Base-by-base conservation (phyloP, 169 alveolate genomes). In the Perkinsus marinus region DNA sequence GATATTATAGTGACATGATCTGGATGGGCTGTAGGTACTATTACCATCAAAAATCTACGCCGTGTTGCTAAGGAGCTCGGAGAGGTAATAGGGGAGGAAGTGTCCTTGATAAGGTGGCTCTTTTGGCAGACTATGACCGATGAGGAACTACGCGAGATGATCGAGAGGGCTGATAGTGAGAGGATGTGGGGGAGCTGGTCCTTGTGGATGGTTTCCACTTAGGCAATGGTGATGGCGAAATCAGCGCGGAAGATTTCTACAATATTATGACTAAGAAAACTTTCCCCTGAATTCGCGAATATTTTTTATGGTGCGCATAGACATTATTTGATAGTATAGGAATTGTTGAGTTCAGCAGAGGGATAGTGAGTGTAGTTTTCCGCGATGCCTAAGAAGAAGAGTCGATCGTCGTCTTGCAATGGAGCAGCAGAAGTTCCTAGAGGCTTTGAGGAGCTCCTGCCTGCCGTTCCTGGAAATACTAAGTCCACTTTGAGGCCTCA, bases 51-150 rank as follows among this genome's bases (percentile, higher is more conserved):
- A 94, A 97, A 98, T 93, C 96, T 99, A 47, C 98, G 98, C 95
- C 96, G 99, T 95, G 99, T 98, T n/a, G 99, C 99, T 17, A 97
- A 97, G 93, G 99, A 98, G 94, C 97, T 98, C 46, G 99, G 99
- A 30, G 99, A 98, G 79, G 79, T 57, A 57, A 16, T 2, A 2
- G 9, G 26, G 79, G 79, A 2, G 5, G 79, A 30, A 30, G 22
- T 16, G 22, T 6, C 22, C 37, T 13, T 16, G 22, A 0, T 16
- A 16, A 26, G 7, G 37, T 16, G 22, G 7, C 34, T 2, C 79
- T 57, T 13, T 7, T 57, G 46, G 7, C 79, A 57, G 95, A 97
- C 98, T 90, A 97, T 98, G 98, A 95, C 99, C 39, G 99, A 97
- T 90, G 99, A 98, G 93, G 99, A 98, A 93, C 97, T 99, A 91